Evolutionary conservation across 306 rosid species (phyloP).

Genomic region (Vicia faba): DNA sequence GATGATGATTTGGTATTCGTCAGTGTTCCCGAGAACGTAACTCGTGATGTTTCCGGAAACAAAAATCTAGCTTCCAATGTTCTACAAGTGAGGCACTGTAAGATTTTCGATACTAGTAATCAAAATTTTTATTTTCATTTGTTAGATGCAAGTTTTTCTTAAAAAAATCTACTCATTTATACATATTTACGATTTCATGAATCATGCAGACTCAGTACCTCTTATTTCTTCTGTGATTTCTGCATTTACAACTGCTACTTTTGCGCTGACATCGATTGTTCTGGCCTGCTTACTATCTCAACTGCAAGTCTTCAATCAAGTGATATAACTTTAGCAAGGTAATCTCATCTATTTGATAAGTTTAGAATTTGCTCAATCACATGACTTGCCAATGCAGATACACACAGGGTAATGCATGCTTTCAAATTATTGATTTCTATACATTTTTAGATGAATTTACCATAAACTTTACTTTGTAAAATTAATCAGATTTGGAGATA

Average conservation of each 20-base stretch:
- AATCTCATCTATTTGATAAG: too few relatives aligned
- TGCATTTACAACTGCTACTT: slow-evolving; percentile 62
- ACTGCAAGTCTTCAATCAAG: slow-evolving; percentile 85
- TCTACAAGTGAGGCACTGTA: slow-evolving; percentile 90
- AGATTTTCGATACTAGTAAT: slow-evolving; percentile 28
- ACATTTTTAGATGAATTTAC: too few relatives aligned
- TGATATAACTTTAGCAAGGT: too few relatives aligned
- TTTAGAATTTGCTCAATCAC: too few relatives aligned
- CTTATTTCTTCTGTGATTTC: slow-evolving; percentile 57
- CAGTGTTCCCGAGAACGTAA: slow-evolving; percentile 71
- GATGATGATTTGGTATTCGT: slow-evolving; percentile 51
- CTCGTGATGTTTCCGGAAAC: slow-evolving; percentile 83
- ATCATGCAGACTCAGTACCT: slow-evolving; percentile 70
- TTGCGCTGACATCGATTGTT: slow-evolving; percentile 60
- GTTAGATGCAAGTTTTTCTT: neutral
- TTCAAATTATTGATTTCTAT: too few relatives aligned
- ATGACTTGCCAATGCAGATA: too few relatives aligned
- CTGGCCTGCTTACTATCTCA: slow-evolving; percentile 77
- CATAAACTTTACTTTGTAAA: too few relatives aligned
- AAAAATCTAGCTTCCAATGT: slow-evolving; percentile 83
- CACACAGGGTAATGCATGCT: too few relatives aligned
- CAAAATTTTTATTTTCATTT: neutral
- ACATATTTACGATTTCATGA: slow-evolving; percentile 27
- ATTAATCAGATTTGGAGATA: too few relatives aligned
- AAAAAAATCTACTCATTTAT: neutral